phyloP scores from a whole-genome alignment of 768 basidiomycete genomes.

The Leccinum subtestaceum region DNA sequence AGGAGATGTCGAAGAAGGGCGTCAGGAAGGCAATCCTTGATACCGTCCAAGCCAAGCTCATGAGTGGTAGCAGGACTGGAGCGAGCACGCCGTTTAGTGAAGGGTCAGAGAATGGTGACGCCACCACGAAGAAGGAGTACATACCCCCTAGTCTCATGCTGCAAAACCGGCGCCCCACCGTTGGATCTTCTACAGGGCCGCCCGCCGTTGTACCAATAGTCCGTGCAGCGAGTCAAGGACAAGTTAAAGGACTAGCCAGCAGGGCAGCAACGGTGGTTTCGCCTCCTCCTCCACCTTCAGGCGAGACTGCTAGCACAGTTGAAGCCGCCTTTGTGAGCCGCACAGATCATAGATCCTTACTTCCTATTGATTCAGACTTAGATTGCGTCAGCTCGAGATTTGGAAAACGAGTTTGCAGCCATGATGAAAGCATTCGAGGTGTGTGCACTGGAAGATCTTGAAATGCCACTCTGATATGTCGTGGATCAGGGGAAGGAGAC shows the following conservation, averaged over 20 bases:
- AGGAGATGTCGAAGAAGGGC: conserved; percentile 79
- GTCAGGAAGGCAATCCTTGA: conserved; percentile 62
- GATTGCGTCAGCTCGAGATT: conserved; percentile 82
- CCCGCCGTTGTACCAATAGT: conserved; percentile 33
- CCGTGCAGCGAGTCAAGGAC: conserved; percentile 49
- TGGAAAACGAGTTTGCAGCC: conserved; percentile 78
- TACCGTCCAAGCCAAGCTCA: too few species aligned
- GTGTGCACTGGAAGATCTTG: conserved; percentile 14
- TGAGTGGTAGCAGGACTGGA: conserved; percentile 31
- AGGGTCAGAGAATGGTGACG: conserved; percentile 53
- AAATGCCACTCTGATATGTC: neutral
- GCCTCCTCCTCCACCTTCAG: conserved; percentile 40
- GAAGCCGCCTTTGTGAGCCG: conserved; percentile 66
- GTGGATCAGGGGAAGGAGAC: conserved; percentile 82
- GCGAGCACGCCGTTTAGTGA: conserved; percentile 50
- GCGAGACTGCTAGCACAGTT: conserved; percentile 46
- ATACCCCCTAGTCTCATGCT: conserved; percentile 73
- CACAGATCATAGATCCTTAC: neutral
- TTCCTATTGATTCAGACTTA: conserved; percentile 27
- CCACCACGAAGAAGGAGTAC: conserved; percentile 49
- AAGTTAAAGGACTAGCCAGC: conserved; percentile 55
- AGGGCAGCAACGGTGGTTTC: conserved; percentile 48
- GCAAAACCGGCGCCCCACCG: conserved; percentile 48
- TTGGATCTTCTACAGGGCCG: conserved; percentile 27
- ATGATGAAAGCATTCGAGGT: conserved; percentile 86